These are phyloP conservation scores for Aleurites moluccanus DNA, from an alignment of 441 rosid species.

Conservation along the genomic window DNA sequence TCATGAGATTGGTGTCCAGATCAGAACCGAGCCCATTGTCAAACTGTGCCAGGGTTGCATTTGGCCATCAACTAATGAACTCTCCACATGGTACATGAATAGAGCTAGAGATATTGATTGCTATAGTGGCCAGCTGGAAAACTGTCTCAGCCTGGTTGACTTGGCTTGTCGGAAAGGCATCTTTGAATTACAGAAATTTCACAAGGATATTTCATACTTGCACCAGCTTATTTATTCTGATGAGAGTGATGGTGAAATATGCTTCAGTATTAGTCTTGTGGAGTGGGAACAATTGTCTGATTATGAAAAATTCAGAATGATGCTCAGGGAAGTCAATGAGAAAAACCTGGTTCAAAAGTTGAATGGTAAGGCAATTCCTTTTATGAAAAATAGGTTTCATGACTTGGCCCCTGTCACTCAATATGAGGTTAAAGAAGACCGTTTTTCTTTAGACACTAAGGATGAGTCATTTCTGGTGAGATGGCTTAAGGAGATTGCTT, in stretches of 20 bases:
- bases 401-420: conserved; percentile 26
- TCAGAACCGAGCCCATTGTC: conserved; percentile 81
- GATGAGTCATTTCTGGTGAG: conserved; percentile 71
- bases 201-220: conserved; percentile 72
- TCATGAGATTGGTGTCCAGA: conserved; percentile 44
- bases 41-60: conserved; percentile 52
- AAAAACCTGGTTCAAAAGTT: conserved; percentile 66
- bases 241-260: conserved; percentile 48
- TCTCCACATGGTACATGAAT: conserved; percentile 75
- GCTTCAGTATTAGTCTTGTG: conserved; percentile 61
- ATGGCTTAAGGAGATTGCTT: conserved; percentile 91
- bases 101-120: conserved; percentile 90
- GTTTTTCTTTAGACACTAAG: conserved; percentile 29
- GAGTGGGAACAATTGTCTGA: conserved; percentile 85
- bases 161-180: conserved; percentile 80
- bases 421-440: conserved; percentile 28
- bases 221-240: conserved; percentile 75
- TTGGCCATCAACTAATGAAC: conserved; percentile 80
- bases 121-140: conserved; percentile 90
- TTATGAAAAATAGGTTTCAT: conserved; percentile 54
- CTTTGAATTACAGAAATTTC: conserved; percentile 66
- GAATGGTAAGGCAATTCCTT: conserved; percentile 73
- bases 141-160: conserved; percentile 75
- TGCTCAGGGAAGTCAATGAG: conserved; percentile 68
- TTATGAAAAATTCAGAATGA: conserved; percentile 80